phyloP scores from a whole-genome alignment of 805 yeast species.

The Kuraishia piskuri region DNA sequence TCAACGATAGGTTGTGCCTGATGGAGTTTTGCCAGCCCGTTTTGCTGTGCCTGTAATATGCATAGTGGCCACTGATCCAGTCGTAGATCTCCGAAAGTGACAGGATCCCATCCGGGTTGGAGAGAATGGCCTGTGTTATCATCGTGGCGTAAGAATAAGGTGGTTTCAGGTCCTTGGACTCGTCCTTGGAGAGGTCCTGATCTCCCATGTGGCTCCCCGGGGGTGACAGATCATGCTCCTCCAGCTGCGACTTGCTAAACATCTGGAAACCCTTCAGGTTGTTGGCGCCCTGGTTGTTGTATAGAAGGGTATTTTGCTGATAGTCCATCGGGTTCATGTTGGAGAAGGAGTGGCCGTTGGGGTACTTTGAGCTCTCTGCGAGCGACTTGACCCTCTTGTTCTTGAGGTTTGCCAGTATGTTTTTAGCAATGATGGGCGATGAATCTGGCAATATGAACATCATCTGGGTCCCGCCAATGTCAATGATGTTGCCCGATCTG shows the following conservation, averaged over 20 bases:
- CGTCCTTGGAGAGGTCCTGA: conserved; percentile 76
- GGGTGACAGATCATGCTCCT: background rate
- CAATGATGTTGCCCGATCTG: conserved; percentile 83
- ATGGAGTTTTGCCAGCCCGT: conserved; percentile 99
- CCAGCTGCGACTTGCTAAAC: conserved; percentile 26
- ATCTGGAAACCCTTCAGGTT: conserved; percentile 42
- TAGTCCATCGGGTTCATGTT: conserved; percentile 1
- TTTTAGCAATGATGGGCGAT: conserved; percentile 55
- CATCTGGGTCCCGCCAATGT: conserved; percentile 97
- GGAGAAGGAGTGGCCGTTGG: background rate
- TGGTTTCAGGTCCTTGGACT: conserved; percentile 88
- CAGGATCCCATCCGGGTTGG: conserved; percentile 80
- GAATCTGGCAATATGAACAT: conserved; percentile 95
- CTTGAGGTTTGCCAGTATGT: conserved; percentile 30
- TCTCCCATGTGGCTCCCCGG: conserved; percentile 10
- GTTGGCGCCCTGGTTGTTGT: conserved; percentile 1
- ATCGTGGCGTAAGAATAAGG: conserved; percentile 96
- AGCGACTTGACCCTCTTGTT: conserved; percentile 12
- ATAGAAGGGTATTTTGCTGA: background rate
- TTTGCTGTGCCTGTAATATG: conserved; percentile 84
- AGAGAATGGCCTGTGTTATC: conserved; percentile 94
- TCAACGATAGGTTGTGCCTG: conserved; percentile 87
- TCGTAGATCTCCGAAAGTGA: conserved; percentile 87
- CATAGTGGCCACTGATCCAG: conserved; percentile 82
- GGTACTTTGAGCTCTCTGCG: conserved; percentile 3